A percentile compares a stretch with the other conserved stretches of the same genome.
Conservation (phyloP, 2,329 filamentous ascomycete genomes). For the Blumeria hordei region DNA sequence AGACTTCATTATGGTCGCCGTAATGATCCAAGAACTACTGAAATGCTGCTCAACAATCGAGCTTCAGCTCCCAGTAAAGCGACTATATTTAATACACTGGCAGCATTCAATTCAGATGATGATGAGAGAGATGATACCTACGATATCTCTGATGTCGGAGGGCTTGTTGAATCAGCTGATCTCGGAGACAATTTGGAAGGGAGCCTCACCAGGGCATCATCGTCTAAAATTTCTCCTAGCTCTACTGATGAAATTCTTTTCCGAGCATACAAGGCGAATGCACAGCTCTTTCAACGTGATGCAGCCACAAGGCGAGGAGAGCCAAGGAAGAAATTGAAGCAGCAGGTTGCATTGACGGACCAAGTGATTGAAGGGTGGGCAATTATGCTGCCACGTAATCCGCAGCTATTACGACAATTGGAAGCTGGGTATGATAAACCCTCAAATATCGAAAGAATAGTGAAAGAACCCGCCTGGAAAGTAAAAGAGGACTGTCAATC, state of each 20-base stretch:
- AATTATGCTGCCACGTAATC: slow-evolving; percentile 56
- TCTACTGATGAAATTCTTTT: slow-evolving; percentile 50
- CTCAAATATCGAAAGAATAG: slow-evolving; percentile 36
- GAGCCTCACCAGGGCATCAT: slow-evolving; percentile 16
- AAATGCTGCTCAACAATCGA: slow-evolving; percentile 43
- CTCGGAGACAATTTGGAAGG: slow-evolving; percentile 22
- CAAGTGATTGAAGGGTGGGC: slow-evolving; percentile 90
- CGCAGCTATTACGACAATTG: slow-evolving; percentile 40
- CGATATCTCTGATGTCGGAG: slow-evolving; percentile 75
- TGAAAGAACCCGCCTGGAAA: slow-evolving; percentile 43
- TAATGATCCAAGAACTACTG: slow-evolving; percentile 37
- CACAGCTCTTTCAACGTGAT: slow-evolving; percentile 46
- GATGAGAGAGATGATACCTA: slow-evolving; percentile 96
- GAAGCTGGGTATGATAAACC: slow-evolving; percentile 47
- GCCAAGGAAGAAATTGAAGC: slow-evolving; percentile 37
- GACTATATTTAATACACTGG: slow-evolving; percentile 68
- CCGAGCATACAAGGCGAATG: slow-evolving; percentile 39
- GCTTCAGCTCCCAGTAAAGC: slow-evolving; percentile 49
- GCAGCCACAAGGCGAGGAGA: slow-evolving; percentile 41
- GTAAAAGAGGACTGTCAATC: slow-evolving; percentile 17
- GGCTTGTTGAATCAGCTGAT: slow-evolving; percentile 47
- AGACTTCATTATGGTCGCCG: slow-evolving; percentile 61
- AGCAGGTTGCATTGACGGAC: slow-evolving; percentile 71
- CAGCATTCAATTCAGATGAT: slow-evolving; percentile 76
- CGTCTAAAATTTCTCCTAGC: slow-evolving; percentile 16